Conservation (phyloP, 306 rosid species). For the Vicia faba region DNA sequence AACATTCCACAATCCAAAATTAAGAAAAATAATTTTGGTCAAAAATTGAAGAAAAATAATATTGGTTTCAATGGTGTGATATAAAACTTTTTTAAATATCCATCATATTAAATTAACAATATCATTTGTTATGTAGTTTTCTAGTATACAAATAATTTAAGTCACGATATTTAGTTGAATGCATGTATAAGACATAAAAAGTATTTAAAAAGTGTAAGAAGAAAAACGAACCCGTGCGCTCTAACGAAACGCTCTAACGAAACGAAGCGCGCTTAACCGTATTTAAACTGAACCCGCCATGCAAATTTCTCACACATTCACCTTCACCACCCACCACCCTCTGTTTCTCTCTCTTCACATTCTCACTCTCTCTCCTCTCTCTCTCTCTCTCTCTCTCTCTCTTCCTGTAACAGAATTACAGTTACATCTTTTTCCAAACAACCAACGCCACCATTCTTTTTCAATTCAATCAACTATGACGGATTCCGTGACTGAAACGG, state of each 20-base stretch:
- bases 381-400: background rate
- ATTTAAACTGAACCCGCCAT: slow-evolving; percentile 1
- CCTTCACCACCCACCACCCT: slow-evolving; percentile 1
- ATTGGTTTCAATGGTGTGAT: too few relatives aligned
- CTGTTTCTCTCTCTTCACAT: slow-evolving; percentile 2
- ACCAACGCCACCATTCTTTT: slow-evolving; percentile 3
- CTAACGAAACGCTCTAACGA: background rate
- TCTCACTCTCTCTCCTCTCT: slow-evolving; percentile 2
- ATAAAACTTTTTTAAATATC: too few relatives aligned
- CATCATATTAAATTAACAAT: too few relatives aligned
- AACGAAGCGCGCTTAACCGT: background rate
- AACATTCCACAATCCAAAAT: too few relatives aligned
- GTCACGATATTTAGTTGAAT: too few relatives aligned
- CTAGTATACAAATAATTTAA: too few relatives aligned
- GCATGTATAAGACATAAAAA: too few relatives aligned
- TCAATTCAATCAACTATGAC: slow-evolving; percentile 51
- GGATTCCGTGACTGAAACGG: slow-evolving; percentile 43
- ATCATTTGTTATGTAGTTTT: too few relatives aligned
- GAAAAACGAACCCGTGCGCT: background rate
- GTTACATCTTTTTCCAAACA: slow-evolving; percentile 21
- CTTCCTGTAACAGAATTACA: background rate
- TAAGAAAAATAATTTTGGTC: too few relatives aligned
- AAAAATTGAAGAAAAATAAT: too few relatives aligned
- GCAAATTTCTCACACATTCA: slow-evolving; percentile 7
- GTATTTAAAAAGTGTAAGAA: background rate